Conservation (phyloP, 768 basidiomycete genomes). For the Mycena rebaudengoi region DNA sequence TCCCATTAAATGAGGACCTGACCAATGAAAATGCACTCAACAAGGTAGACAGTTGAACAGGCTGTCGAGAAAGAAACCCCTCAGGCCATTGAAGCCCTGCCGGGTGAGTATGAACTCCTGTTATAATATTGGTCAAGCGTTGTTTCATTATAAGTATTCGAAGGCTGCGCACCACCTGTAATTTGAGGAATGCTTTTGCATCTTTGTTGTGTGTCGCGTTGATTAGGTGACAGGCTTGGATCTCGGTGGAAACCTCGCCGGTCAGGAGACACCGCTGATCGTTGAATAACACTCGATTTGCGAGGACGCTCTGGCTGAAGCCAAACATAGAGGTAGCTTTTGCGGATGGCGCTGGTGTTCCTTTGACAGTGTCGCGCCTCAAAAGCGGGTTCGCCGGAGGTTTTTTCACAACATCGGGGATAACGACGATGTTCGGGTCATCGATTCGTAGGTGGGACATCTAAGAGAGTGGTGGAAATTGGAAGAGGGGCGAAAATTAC, state of each 20-base stretch:
- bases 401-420: background rate
- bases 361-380: background rate
- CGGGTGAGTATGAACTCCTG: conserved; percentile 1
- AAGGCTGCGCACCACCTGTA: background rate
- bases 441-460: no score
- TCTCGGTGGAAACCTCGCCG: background rate
- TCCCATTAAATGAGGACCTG: background rate
- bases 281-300: background rate
- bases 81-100: background rate
- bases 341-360: background rate
- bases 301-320: background rate
- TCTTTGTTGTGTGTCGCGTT: background rate
- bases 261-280: conserved; percentile 4
- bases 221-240: background rate
- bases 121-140: background rate
- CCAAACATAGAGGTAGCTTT: background rate
- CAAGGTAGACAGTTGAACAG: background rate
- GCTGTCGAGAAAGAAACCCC: background rate
- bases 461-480: no score
- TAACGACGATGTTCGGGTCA: no score
- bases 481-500: no score
- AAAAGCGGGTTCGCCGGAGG: background rate
- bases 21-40: background rate
- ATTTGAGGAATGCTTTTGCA: background rate
- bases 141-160: background rate